Conservation (phyloP, 2,329 filamentous ascomycete species). For the Zymoseptoria crescenta region DNA sequence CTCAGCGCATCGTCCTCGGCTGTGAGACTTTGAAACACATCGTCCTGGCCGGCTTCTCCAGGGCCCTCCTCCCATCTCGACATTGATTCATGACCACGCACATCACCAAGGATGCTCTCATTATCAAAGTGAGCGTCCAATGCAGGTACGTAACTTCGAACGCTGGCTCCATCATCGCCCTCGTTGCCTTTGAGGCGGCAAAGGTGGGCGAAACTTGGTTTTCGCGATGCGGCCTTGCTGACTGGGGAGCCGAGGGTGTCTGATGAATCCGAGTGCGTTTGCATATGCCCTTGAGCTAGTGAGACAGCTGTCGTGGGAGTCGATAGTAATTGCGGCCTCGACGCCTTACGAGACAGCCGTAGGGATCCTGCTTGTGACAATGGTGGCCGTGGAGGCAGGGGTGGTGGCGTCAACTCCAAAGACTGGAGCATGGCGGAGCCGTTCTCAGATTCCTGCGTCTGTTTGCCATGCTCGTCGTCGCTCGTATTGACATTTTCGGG, state of each 20-base stretch:
- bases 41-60: constrained; percentile 49
- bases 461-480: neutral
- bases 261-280: constrained; percentile 56
- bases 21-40: constrained; percentile 53
- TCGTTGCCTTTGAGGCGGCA: constrained; percentile 43
- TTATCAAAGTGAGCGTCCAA: constrained; percentile 60
- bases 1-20: constrained; percentile 44
- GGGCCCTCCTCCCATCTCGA: constrained; percentile 61
- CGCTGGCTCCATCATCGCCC: constrained; percentile 56
- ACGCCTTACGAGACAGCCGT: constrained; percentile 29
- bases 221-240: constrained; percentile 31
- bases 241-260: constrained; percentile 18
- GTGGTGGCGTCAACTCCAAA: constrained; percentile 29
- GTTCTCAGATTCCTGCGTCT: neutral
- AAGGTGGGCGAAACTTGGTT: constrained; percentile 32
- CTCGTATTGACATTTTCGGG: neutral
- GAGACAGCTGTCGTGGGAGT: constrained; percentile 80
- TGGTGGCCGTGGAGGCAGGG: constrained; percentile 30
- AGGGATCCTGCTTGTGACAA: constrained; percentile 20
- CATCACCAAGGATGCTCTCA: constrained; percentile 72
- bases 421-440: constrained; percentile 12
- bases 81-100: constrained; percentile 53
- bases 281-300: constrained; percentile 68
- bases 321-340: constrained; percentile 42
- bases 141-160: constrained; percentile 59